Conservation (phyloP, 768 basidiomycete genomes). For the Flagelloscypha sp. region DNA sequence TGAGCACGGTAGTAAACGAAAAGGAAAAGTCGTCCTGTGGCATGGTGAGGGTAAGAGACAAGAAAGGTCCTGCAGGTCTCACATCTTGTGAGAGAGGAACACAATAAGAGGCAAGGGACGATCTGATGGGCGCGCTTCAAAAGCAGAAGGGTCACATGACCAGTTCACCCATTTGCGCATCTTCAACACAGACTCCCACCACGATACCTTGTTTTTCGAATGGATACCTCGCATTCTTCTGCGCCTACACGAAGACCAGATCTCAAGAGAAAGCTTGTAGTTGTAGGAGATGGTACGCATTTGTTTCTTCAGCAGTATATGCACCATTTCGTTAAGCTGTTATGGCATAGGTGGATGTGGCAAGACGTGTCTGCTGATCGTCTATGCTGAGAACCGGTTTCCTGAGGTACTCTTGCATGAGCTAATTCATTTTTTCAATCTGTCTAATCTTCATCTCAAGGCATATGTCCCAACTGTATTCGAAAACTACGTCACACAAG, state of each 20-base stretch:
- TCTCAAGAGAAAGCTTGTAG: conserved; percentile 79
- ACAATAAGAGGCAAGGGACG: no score
- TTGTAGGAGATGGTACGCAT: conserved; percentile 74
- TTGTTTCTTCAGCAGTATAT: conserved; percentile 1
- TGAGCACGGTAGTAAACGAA: no score
- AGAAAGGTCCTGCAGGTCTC: no score
- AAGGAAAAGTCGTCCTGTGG: no score
- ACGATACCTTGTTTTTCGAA: no score
- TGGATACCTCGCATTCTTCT: conserved; percentile 11
- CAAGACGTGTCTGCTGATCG: conserved; percentile 93
- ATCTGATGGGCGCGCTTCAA: no score
- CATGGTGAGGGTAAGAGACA: no score
- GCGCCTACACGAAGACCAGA: conserved; percentile 52
- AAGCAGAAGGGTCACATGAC: no score
- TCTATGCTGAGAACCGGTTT: conserved; percentile 93
- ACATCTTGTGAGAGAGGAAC: no score
- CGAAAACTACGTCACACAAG: conserved; percentile 88
- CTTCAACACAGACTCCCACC: no score
- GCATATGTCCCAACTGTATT: conserved; percentile 91
- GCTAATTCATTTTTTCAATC: conserved; percentile 6
- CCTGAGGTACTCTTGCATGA: conserved; percentile 60
- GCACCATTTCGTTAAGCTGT: background rate
- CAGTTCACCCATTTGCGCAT: no score
- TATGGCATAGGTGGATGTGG: conserved; percentile 62
- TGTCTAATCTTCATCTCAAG: conserved; percentile 31